A percentile compares a stretch with the other conserved stretches of the same genome.
Evolutionary conservation across 2,329 filamentous ascomycete species (phyloP).

Genomic region (Phaeosphaeriaceae sp.): DNA sequence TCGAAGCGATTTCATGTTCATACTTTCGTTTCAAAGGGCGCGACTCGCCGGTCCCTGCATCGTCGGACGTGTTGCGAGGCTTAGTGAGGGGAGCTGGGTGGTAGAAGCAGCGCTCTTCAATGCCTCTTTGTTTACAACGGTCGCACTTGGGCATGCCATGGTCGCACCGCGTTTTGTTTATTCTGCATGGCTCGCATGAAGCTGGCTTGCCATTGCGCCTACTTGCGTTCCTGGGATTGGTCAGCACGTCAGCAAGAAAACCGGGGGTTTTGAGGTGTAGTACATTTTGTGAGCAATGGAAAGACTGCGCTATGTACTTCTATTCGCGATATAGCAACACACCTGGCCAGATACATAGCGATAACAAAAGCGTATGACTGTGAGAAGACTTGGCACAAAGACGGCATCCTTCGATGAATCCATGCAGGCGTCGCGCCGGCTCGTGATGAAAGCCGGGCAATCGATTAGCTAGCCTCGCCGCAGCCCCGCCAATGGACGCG

Average conservation of each 20-base stretch:
- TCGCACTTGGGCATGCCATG: conserved; percentile 41
- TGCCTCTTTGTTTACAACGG: conserved; percentile 42
- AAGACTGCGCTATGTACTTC: not conserved
- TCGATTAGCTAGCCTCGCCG: not conserved
- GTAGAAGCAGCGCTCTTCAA: conserved; percentile 43
- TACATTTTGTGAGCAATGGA: conserved; percentile 1
- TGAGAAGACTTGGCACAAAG: not conserved
- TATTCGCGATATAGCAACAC: not conserved
- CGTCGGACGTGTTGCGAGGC: conserved; percentile 18
- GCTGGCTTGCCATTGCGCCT: conserved; percentile 44
- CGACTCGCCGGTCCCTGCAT: conserved; percentile 19
- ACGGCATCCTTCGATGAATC: not conserved
- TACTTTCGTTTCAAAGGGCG: conserved; percentile 39
- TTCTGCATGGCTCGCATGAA: conserved; percentile 42
- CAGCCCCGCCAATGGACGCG: conserved; percentile 10
- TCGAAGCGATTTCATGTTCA: not conserved
- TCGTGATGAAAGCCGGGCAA: not conserved
- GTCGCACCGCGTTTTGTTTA: conserved; percentile 45
- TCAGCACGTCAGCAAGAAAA: conserved; percentile 12
- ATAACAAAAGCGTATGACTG: not conserved
- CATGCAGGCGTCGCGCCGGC: not conserved
- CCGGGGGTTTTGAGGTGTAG: not conserved
- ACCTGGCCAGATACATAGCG: not conserved
- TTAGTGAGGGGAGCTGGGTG: conserved; percentile 47
- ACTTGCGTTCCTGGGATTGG: conserved; percentile 27